Base-by-base conservation (phyloP, 2,329 filamentous ascomycete species). In the Lachnellula hyalina region DNA sequence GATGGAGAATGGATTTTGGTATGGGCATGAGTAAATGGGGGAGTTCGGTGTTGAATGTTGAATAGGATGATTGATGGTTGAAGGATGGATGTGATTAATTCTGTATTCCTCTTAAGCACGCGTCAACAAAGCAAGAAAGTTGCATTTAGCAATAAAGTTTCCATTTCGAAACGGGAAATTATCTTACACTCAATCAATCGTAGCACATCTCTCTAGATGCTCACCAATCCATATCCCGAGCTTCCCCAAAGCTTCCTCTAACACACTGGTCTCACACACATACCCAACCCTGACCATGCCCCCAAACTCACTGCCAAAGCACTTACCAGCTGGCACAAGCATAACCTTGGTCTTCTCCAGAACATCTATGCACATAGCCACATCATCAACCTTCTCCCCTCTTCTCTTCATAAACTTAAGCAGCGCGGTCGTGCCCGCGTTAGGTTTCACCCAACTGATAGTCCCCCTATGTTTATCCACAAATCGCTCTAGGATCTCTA, bases 271-370 rank as follows among this genome's bases (percentile, higher is more conserved):
- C 62, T 86, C 78, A 64, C 83, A 85, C 1, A 85, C 88, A 71
- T 87, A 94, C 0, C 90, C 89, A 58, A 95, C 79, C 56, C 90
- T 77, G 21, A 95, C 85, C 70, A 83, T 92, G 2, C 90, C 90
- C 61, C 79, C 77, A 65, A 89, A 92, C 46, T 89, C 84, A 40
- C 75, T 70, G 0, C 90, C 90, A 69, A 96, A 95, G 63, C 86
- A 90, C 42, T 76, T 77, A 47, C 82, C 83, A 0, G 87, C 90
- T 0, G 90, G 90, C 9, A 90, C 75, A 56, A 94, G 76, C 75
- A 94, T 77, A 5, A 91, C 86, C 17, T 87, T 87, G 0, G 80
- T 85, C 71, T 84, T 80, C 50, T 84, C 78, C 28, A 89, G 72
- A 36, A 95, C 70, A 65, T 83, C 79, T 62, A 82, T 74, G 63